These are phyloP conservation scores for Dendrothele bispora DNA, from an alignment of 768 basidiomycete genomes.

Conservation along the genomic window DNA sequence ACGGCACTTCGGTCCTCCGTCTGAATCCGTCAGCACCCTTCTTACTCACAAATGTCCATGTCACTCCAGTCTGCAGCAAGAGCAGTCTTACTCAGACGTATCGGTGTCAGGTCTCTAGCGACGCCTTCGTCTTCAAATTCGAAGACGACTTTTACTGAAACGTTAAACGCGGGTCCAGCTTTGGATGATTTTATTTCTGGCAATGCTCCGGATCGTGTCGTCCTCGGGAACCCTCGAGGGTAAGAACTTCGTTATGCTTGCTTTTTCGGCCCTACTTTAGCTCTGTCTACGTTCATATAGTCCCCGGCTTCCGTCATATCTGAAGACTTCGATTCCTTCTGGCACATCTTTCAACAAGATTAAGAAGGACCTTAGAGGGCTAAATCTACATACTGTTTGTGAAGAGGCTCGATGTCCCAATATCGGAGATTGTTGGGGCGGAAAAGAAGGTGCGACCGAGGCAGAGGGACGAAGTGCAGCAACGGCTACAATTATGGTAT, in stretches of 20 bases:
- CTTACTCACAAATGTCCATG: neutral
- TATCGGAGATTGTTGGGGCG: conserved; percentile 99
- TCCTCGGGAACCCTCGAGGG: conserved; percentile 73
- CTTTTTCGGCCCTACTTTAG: neutral
- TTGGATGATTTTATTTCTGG: conserved; percentile 83
- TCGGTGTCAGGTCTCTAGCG: conserved; percentile 42
- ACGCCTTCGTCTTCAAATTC: conserved; percentile 41
- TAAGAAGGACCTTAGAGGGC: conserved; percentile 91
- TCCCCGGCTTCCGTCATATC: conserved; percentile 80
- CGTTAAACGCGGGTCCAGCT: conserved; percentile 65
- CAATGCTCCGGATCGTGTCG: conserved; percentile 54
- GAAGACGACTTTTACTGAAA: conserved; percentile 47
- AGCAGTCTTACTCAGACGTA: conserved; percentile 10
- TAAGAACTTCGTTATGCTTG: conserved; percentile 31
- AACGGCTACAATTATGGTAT: conserved; percentile 98
- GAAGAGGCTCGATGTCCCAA: conserved; percentile 99
- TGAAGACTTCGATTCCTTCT: conserved; percentile 92
- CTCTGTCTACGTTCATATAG: conserved; percentile 37
- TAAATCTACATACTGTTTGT: conserved; percentile 93
- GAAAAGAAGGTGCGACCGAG: conserved; percentile 63
- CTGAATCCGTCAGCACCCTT: neutral
- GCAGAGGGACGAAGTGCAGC: conserved; percentile 78
- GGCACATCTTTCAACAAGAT: conserved; percentile 88
- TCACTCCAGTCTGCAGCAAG: conserved; percentile 9
- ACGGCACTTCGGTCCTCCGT: neutral